Percentiles rank a stretch among this genome's conserved stretches.
phyloP scores from a whole-genome alignment of 2,329 filamentous ascomycete species.

The Neobulgaria alba region DNA sequence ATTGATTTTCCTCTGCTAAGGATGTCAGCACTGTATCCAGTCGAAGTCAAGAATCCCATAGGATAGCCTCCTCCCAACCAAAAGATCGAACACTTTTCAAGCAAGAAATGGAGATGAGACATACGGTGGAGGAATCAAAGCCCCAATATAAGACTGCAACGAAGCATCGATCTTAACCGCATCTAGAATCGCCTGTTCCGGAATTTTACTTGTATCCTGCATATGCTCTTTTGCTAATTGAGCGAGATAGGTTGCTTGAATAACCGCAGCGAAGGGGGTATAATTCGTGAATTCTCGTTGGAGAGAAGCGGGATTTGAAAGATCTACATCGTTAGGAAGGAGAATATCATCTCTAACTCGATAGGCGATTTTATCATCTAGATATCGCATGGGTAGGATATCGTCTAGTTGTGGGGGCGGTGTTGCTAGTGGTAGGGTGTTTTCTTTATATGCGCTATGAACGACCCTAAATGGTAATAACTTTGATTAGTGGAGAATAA shows the following conservation, averaged over 20 bases:
- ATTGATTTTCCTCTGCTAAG: slow-evolving; percentile 4
- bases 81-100: background rate
- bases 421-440: slow-evolving; percentile 11
- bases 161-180: slow-evolving; percentile 7
- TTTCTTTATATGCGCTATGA: slow-evolving; percentile 7
- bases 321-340: slow-evolving; percentile 8
- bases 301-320: background rate
- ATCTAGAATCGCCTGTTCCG: slow-evolving; percentile 1
- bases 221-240: slow-evolving; percentile 10
- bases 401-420: slow-evolving; percentile 7
- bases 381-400: slow-evolving; percentile 5
- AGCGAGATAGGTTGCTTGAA: slow-evolving; percentile 12
- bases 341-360: slow-evolving; percentile 9
- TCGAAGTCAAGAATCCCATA: background rate
- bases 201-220: slow-evolving; percentile 1
- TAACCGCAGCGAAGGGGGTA: slow-evolving; percentile 7
- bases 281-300: slow-evolving; percentile 8
- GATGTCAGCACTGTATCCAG: background rate
- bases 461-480: slow-evolving; percentile 6
- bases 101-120: background rate
- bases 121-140: slow-evolving; percentile 12
- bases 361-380: slow-evolving; percentile 2
- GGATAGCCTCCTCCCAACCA: no score
- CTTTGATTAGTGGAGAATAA: no score
- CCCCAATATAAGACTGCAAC: slow-evolving; percentile 10